Evolutionary conservation across 352 stramenopile genomes (phyloP), one percentile per base, ranked within the genome.

Genomic region (Phytophthora ramorum): DNA sequence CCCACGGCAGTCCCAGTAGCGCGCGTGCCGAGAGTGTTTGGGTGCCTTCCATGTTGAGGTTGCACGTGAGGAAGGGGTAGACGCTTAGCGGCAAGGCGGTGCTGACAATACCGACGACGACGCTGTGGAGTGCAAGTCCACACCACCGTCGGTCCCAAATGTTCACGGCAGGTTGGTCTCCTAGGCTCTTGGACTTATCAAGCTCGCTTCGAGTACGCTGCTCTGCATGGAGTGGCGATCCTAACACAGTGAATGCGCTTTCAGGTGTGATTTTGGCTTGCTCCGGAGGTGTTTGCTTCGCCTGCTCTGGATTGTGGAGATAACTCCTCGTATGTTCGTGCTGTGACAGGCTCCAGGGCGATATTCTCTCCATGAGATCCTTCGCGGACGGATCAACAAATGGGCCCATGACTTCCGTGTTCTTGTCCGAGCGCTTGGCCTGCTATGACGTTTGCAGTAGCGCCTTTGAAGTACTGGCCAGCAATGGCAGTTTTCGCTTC

Each of bases 71-170:
- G n/a, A n/a, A n/a, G n/a, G n/a, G 71, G 16, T 75, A n/a, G n/a
- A n/a, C n/a, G n/a, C n/a, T n/a, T 38, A 85, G 63, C 34, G 81
- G 79, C 26, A 91, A 64, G 17, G 74, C 66, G 8, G 73, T 84
- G n/a, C 71, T 89, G 22, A 92, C 53, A 35, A 90, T 47, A 6
- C 81, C 82, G 10, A 89, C 63, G 14, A 63, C 80, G 12, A 76
- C 41, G 51, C 67, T 89, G 53, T 92, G 81, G 4, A 81, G 64
- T 9, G 82, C 49, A 12, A 92, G 76, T 6, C 80, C 84, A 20
- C 74, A 64, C 65, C 76, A 89, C 14, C 79, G 69, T 16, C 62
- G 69, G 56, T 87, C 78, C 48, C 58, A 70, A 14, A 64, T 48
- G 34, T 54, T 71, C 38, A 80, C 53, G 24, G 28, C 17, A 0